Evolutionary conservation across 176 grass and related monocot species (phyloP).

Genomic region (Puya raimondii): DNA sequence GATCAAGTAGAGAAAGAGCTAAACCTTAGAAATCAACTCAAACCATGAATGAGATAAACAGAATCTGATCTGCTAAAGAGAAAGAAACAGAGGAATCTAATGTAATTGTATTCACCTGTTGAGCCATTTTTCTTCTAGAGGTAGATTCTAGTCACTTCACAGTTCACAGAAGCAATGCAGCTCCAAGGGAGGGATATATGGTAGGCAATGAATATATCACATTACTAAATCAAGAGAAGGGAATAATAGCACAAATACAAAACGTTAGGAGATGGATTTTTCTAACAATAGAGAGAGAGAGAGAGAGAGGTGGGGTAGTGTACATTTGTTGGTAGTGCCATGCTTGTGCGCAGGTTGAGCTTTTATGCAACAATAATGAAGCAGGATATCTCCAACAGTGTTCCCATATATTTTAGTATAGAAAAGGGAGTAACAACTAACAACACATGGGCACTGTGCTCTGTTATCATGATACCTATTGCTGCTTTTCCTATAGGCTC

Average conservation of each 20-base stretch:
- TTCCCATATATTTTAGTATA: too few species aligned
- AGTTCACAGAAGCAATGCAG: neutral
- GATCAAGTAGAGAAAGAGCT: neutral
- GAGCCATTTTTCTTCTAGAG: slow-evolving; percentile 5
- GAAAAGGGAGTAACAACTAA: too few species aligned
- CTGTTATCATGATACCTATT: too few species aligned
- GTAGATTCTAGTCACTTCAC: neutral
- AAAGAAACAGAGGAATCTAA: neutral
- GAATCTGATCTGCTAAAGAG: neutral
- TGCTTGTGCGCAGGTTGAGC: too few species aligned
- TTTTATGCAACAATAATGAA: too few species aligned
- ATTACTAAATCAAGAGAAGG: neutral
- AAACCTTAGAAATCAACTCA: neutral
- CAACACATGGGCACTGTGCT: too few species aligned
- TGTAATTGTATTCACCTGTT: neutral
- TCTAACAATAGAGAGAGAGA: too few species aligned
- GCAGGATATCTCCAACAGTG: too few species aligned
- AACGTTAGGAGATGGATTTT: neutral
- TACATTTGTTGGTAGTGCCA: too few species aligned
- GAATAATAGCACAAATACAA: neutral
- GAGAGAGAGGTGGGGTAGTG: too few species aligned
- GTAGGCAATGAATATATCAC: neutral
- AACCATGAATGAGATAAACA: neutral
- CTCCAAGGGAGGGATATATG: neutral
- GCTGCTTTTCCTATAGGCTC: too few species aligned